phyloP scores from a whole-genome alignment of 2,329 filamentous ascomycete genomes.

The Phoma sp. region DNA sequence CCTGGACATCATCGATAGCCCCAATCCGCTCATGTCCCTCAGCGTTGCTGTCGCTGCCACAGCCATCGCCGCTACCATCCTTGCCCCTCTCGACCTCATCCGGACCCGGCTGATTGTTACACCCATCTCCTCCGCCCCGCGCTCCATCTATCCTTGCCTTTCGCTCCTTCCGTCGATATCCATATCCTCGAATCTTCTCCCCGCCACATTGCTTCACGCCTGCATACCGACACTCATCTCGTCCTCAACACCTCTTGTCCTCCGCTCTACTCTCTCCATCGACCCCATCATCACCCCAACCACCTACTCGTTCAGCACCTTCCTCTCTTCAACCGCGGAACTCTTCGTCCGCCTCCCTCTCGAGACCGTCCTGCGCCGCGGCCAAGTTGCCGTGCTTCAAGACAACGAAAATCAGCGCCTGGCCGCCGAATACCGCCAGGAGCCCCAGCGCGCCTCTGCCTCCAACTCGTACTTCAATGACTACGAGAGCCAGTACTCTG shows the following conservation, averaged over 20 bases:
- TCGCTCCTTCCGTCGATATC: slow-evolving; percentile 74
- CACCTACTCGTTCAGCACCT: slow-evolving; percentile 81
- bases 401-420: slow-evolving; percentile 43
- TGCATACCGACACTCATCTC: slow-evolving; percentile 83
- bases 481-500: slow-evolving; percentile 10
- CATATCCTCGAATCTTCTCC: slow-evolving; percentile 71
- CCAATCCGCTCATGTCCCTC: slow-evolving; percentile 81
- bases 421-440: slow-evolving; percentile 30
- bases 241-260: slow-evolving; percentile 80
- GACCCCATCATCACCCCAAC: slow-evolving; percentile 82
- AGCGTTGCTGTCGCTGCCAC: slow-evolving; percentile 72
- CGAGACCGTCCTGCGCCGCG: slow-evolving; percentile 88
- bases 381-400: slow-evolving; percentile 72
- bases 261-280: slow-evolving; percentile 83
- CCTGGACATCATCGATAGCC: slow-evolving; percentile 79
- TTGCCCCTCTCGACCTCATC: slow-evolving; percentile 88
- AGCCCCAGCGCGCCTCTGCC: slow-evolving; percentile 16
- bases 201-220: slow-evolving; percentile 87
- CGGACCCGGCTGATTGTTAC: slow-evolving; percentile 88
- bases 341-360: slow-evolving; percentile 87
- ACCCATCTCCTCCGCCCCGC: slow-evolving; percentile 73
- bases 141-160: slow-evolving; percentile 79
- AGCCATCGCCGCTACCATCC: slow-evolving; percentile 74
- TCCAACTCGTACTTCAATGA: not conserved
- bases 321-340: slow-evolving; percentile 78